These are phyloP conservation scores for Phylloporus rhodoxanthus DNA, from an alignment of 768 basidiomycete species.

Conservation along the genomic window DNA sequence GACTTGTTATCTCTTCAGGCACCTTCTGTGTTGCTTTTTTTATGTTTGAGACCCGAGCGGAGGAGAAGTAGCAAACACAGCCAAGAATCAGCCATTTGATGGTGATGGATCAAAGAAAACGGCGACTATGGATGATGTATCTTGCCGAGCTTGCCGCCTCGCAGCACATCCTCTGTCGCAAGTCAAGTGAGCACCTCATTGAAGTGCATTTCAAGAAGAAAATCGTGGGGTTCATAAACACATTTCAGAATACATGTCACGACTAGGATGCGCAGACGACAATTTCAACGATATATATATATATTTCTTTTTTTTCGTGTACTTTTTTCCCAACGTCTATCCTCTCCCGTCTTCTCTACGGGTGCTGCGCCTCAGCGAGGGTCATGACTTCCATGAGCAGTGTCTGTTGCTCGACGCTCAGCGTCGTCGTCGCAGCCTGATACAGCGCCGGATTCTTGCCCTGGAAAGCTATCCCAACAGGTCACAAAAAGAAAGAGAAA, in stretches of 20 bases:
- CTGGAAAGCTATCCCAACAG: conserved; percentile 55
- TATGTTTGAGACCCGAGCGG: too few species aligned
- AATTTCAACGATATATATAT: background rate
- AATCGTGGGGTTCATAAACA: background rate
- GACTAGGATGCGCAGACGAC: background rate
- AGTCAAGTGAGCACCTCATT: too few species aligned
- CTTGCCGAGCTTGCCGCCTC: background rate
- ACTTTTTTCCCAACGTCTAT: background rate
- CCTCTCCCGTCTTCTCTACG: conserved; percentile 1
- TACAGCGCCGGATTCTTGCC: conserved; percentile 61
- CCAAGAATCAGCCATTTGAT: background rate
- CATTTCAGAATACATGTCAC: background rate
- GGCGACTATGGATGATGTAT: background rate
- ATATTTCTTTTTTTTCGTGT: background rate
- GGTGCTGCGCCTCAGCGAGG: conserved; percentile 45
- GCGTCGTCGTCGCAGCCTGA: conserved; percentile 64
- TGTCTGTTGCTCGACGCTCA: conserved; percentile 72
- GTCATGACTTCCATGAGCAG: conserved; percentile 82
- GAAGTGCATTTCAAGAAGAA: too few species aligned
- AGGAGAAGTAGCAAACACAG: background rate
- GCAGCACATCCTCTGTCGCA: background rate
- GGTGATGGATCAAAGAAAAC: background rate
- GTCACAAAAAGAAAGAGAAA: background rate
- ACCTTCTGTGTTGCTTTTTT: background rate
- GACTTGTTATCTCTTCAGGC: background rate